Evolutionary conservation across 148 eudicot genomes (phyloP).

Genomic region (Persicaria maculosa): DNA sequence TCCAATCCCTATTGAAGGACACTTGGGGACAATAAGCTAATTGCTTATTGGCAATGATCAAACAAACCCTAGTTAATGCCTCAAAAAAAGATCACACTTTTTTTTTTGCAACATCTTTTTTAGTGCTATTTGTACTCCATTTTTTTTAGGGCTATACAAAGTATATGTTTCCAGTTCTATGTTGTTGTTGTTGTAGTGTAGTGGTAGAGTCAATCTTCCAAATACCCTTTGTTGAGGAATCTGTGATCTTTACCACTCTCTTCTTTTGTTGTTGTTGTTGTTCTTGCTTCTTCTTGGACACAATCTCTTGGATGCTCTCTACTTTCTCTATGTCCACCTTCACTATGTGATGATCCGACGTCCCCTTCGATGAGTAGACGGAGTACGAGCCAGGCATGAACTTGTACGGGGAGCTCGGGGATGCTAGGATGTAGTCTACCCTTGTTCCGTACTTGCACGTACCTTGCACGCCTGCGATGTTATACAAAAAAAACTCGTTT

Average conservation of each 20-base stretch:
- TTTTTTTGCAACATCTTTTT: not conserved
- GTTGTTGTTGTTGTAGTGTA: constrained; percentile 4
- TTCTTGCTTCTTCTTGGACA: constrained; percentile 28
- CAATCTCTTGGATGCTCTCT: constrained; percentile 31
- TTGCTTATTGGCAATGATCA: not conserved
- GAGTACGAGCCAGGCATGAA: constrained; percentile 88
- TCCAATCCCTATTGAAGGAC: not conserved
- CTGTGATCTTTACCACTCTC: constrained; percentile 45
- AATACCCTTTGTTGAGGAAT: constrained; percentile 47
- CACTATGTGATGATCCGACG: constrained; percentile 94
- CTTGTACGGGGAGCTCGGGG: constrained; percentile 51
- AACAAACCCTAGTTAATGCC: constrained; percentile 6
- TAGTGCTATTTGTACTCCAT: not conserved
- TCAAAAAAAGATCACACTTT: not conserved
- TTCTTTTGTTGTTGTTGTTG: constrained; percentile 20
- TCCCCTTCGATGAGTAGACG: constrained; percentile 86
- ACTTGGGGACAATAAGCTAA: not conserved
- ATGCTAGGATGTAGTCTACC: constrained; percentile 71
- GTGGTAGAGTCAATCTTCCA: constrained; percentile 37
- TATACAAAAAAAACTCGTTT: not conserved
- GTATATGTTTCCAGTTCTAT: constrained; percentile 7
- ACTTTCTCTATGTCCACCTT: constrained; percentile 53
- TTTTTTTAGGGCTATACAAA: constrained; percentile 1
- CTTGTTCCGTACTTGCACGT: constrained; percentile 94
- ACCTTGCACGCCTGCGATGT: constrained; percentile 70